These are phyloP conservation scores for Xylaria sp. DNA, from an alignment of 2,329 filamentous ascomycete genomes.

Conservation along the genomic window DNA sequence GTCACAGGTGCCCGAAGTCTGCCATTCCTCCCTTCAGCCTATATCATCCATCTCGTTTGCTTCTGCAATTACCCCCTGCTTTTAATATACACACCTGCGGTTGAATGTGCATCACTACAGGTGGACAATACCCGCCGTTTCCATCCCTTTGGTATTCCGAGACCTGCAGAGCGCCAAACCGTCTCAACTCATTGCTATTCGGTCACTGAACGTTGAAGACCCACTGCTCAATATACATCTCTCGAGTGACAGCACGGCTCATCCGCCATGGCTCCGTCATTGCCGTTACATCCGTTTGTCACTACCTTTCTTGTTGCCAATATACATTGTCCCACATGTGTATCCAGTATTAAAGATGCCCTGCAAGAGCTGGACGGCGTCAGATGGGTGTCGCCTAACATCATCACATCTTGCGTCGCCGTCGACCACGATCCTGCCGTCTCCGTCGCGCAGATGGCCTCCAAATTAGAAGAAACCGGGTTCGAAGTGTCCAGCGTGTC, in stretches of 20 bases:
- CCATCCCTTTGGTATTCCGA: constrained; percentile 3
- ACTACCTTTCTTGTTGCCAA: constrained; percentile 75
- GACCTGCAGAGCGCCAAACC: background rate
- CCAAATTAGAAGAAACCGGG: constrained; percentile 64
- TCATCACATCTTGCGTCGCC: constrained; percentile 71
- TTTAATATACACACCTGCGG: constrained; percentile 30
- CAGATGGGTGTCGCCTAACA: constrained; percentile 73
- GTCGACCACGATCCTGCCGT: constrained; percentile 62
- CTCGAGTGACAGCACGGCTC: constrained; percentile 7
- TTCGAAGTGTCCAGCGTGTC: constrained; percentile 66
- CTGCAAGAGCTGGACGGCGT: constrained; percentile 59
- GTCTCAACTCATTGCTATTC: constrained; percentile 13
- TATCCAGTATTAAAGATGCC: constrained; percentile 70
- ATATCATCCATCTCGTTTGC: constrained; percentile 23
- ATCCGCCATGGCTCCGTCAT: constrained; percentile 41
- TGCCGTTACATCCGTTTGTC: constrained; percentile 44
- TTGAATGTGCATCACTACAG: constrained; percentile 20
- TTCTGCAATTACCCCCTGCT: constrained; percentile 24
- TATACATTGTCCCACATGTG: constrained; percentile 81
- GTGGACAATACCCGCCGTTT: constrained; percentile 16
- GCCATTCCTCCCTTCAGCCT: constrained; percentile 29
- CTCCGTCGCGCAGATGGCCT: constrained; percentile 56
- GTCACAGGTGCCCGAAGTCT: constrained; percentile 11
- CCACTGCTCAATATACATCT: constrained; percentile 24
- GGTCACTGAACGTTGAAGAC: constrained; percentile 14